These are phyloP conservation scores for Phalaenopsis equestris DNA, from an alignment of 106 monocot species.

Conservation along the genomic window DNA sequence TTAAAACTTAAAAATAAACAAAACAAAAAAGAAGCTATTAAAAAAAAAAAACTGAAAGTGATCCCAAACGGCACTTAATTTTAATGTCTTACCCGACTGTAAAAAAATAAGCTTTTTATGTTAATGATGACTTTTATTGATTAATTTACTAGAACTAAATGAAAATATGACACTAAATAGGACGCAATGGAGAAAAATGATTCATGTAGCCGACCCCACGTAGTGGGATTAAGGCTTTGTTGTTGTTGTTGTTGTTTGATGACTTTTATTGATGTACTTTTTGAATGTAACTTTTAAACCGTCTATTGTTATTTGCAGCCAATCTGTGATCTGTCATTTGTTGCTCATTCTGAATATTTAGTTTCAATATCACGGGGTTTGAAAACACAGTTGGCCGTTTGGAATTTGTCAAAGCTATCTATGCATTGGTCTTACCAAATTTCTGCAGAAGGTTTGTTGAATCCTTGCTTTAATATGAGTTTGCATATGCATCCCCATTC, in stretches of 20 bases:
- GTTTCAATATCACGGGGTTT: conserved; percentile 44
- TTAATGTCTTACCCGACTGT: neutral
- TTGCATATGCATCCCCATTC: neutral
- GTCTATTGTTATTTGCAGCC: conserved; percentile 39
- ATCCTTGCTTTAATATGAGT: neutral
- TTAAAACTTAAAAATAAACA: too few species aligned
- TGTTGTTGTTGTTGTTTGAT: too few species aligned
- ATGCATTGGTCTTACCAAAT: conserved; percentile 83
- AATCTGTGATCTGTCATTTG: conserved; percentile 56
- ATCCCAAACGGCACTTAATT: neutral
- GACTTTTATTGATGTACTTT: neutral
- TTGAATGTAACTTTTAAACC: neutral
- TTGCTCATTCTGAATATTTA: conserved; percentile 65
- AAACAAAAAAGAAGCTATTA: too few species aligned
- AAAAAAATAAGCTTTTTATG: neutral
- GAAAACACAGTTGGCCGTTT: conserved; percentile 62
- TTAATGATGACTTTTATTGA: neutral
- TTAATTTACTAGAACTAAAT: too few species aligned
- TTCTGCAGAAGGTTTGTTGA: conserved; percentile 55
- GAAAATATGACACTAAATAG: too few species aligned
- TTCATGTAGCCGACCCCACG: too few species aligned
- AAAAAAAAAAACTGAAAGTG: too few species aligned
- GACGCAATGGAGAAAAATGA: too few species aligned
- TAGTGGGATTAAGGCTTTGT: too few species aligned
- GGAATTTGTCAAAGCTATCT: conserved; percentile 64